phyloP scores from a whole-genome alignment of 2,329 filamentous ascomycete genomes.

The Intubia oerlemansii region DNA sequence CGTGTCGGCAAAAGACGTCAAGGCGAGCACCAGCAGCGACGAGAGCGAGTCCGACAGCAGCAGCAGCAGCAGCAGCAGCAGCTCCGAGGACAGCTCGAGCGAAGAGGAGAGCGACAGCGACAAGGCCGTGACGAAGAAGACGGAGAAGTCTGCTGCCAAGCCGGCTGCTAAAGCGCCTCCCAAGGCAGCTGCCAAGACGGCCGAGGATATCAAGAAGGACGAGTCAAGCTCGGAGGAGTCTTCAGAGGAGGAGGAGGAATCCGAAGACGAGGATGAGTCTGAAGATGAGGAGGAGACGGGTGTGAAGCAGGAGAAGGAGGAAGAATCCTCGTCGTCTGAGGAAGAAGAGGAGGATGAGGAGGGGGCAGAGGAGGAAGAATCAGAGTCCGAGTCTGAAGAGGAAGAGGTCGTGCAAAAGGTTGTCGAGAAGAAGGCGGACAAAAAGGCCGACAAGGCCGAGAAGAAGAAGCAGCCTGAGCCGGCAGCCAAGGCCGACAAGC shows the following conservation, averaged over 20 bases:
- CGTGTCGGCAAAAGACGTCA: neutral
- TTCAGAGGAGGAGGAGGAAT: neutral
- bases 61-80: neutral
- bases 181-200: neutral
- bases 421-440: too few relatives aligned
- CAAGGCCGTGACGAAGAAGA: neutral
- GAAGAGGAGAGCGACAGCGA: neutral
- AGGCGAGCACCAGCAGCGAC: slow-evolving; percentile 3
- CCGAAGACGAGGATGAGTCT: neutral
- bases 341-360: slow-evolving; percentile 1
- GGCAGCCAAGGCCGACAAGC: neutral
- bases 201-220: slow-evolving; percentile 1
- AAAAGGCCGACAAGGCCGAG: neutral
- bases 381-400: neutral
- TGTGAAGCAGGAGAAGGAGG: too few relatives aligned
- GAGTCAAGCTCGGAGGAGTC: neutral
- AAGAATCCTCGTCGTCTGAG: neutral
- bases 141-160: neutral
- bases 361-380: neutral
- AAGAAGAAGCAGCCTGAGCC: neutral
- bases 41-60: slow-evolving; percentile 6
- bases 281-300: too few relatives aligned
- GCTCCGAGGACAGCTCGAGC: slow-evolving; percentile 1
- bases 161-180: neutral
- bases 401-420: too few relatives aligned